Percentiles rank a stretch among this genome's conserved stretches.
Conservation (phyloP, 1,284 basidiomycete species). For the Exsudoporus floridanus region DNA sequence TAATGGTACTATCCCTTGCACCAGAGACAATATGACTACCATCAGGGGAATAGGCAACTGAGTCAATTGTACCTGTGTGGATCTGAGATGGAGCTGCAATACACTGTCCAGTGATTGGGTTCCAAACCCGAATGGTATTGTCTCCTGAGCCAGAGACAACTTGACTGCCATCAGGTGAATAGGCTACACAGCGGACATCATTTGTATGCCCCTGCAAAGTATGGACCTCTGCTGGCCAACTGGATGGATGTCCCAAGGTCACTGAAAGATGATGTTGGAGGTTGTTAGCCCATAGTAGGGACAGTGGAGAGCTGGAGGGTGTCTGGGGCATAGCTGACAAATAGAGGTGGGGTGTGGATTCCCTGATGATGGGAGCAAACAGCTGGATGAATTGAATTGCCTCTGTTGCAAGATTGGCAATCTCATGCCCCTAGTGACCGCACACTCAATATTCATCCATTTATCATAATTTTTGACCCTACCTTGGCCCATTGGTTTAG, state of each 20-base stretch:
- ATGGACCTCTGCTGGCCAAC: constrained; percentile 24
- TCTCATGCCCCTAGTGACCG: constrained; percentile 13
- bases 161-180: constrained; percentile 21
- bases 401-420: constrained; percentile 23
- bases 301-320: constrained; percentile 18
- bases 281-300: constrained; percentile 15
- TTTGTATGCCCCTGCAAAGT: constrained; percentile 12
- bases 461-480: neutral
- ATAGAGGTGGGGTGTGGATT: constrained; percentile 25
- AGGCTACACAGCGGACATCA: constrained; percentile 12
- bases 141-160: constrained; percentile 16
- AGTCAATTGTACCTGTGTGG: neutral
- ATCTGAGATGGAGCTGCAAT: constrained; percentile 5
- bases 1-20: constrained; percentile 6
- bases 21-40: constrained; percentile 10
- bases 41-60: constrained; percentile 22
- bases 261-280: constrained; percentile 16
- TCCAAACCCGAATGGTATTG: constrained; percentile 17
- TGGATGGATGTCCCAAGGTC: constrained; percentile 3
- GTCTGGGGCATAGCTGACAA: constrained; percentile 28
- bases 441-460: neutral
- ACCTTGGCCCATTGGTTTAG: constrained; percentile 23
- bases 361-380: constrained; percentile 18
- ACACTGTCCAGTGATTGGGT: constrained; percentile 22
- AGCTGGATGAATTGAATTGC: constrained; percentile 18